Evolutionary conservation across 345 rosid genomes (phyloP).

Genomic region (Gossypium stocksii): DNA sequence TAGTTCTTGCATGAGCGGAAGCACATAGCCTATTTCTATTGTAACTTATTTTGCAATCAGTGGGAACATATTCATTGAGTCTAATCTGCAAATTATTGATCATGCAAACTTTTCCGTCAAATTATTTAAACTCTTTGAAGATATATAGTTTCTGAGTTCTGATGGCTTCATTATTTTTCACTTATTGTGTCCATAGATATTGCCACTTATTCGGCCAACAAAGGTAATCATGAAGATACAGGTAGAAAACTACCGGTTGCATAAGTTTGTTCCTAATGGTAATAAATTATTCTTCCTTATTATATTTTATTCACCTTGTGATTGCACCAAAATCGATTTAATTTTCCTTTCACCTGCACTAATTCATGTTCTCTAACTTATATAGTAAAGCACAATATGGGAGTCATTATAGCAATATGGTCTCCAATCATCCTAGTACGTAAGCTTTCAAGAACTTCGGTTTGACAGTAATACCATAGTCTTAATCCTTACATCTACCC

Average conservation of each 20-base stretch:
- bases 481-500: background rate
- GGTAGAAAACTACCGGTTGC: conserved; percentile 59
- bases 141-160: background rate
- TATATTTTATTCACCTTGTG: background rate
- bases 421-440: conserved; percentile 84
- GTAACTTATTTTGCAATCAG: background rate
- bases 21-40: background rate
- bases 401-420: conserved; percentile 89
- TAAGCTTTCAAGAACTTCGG: conserved; percentile 12
- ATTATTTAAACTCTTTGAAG: background rate
- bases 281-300: conserved; percentile 15
- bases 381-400: conserved; percentile 71
- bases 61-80: background rate
- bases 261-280: conserved; percentile 82
- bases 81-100: background rate
- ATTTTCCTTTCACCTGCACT: conserved; percentile 9
- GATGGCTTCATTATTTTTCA: background rate
- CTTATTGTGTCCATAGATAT: conserved; percentile 43
- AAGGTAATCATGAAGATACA: conserved; percentile 62
- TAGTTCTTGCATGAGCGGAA: background rate
- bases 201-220: conserved; percentile 76
- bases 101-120: background rate
- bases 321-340: background rate
- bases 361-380: conserved; percentile 21
- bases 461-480: background rate